Evolutionary conservation across 2,329 filamentous ascomycete genomes (phyloP).

Genomic region (Trichoderma hamatum): DNA sequence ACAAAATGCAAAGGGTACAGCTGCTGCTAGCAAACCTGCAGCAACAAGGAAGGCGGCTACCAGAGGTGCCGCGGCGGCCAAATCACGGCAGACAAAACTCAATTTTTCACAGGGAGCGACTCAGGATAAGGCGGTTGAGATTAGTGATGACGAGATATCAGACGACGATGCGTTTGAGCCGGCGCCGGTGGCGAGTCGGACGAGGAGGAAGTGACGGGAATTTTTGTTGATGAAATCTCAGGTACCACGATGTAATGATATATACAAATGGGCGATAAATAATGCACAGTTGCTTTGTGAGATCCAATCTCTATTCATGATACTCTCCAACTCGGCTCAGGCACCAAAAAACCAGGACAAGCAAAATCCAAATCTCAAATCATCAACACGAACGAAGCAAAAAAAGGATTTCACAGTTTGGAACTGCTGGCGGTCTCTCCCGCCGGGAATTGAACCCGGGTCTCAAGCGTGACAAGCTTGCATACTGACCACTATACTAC

Average conservation of each 20-base stretch:
- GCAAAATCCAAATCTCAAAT: not conserved
- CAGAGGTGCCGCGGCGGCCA: slow-evolving; percentile 25
- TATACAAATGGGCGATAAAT: slow-evolving; percentile 29
- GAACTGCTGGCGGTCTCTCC: slow-evolving; percentile 30
- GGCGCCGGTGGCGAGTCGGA: slow-evolving; percentile 49
- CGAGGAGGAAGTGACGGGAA: slow-evolving; percentile 36
- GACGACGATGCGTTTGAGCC: slow-evolving; percentile 64
- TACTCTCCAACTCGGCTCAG: not conserved
- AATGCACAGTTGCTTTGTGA: not conserved
- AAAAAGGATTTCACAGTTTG: slow-evolving; percentile 24
- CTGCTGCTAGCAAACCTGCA: slow-evolving; percentile 30
- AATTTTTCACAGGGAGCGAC: slow-evolving; percentile 45
- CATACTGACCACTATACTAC: slow-evolving; percentile 35
- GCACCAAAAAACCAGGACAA: not conserved
- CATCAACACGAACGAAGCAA: not conserved
- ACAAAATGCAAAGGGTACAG: slow-evolving; percentile 28
- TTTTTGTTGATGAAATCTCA: not conserved
- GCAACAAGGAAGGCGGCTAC: slow-evolving; percentile 32
- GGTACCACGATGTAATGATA: slow-evolving; percentile 37
- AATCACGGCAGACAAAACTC: slow-evolving; percentile 40
- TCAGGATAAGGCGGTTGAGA: slow-evolving; percentile 56
- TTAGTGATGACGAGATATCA: slow-evolving; percentile 68
- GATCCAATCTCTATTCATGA: not conserved
- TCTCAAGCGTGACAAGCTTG: slow-evolving; percentile 35
- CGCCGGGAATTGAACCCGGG: slow-evolving; percentile 35